phyloP scores from a whole-genome alignment of 495 filamentous ascomycete genomes.

The Sabuloglossum arenarium region DNA sequence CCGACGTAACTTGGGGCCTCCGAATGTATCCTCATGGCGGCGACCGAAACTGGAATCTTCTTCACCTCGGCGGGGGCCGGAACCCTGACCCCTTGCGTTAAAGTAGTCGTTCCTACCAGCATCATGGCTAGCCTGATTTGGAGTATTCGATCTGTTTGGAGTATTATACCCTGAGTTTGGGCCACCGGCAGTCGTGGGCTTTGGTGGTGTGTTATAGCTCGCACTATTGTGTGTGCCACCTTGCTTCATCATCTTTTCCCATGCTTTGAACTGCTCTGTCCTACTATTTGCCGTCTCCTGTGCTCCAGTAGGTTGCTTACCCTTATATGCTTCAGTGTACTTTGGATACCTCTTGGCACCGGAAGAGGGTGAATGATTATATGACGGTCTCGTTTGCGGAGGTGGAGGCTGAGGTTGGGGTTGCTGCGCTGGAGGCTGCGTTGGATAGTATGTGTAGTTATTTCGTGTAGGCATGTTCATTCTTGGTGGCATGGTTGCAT shows the following conservation, averaged over 20 bases:
- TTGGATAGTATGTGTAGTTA: conserved; percentile 3
- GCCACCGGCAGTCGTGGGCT: neutral
- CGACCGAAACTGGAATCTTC: conserved; percentile 12
- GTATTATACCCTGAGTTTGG: neutral
- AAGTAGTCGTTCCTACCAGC: neutral
- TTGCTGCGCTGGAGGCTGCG: conserved; percentile 18
- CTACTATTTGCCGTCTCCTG: neutral
- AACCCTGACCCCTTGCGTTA: neutral
- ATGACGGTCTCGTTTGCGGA: conserved; percentile 11
- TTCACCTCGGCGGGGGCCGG: conserved; percentile 14
- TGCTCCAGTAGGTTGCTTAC: neutral
- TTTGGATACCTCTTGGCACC: conserved; percentile 20
- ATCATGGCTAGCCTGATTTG: neutral
- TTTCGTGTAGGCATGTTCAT: conserved; percentile 12
- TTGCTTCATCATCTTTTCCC: neutral
- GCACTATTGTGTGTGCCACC: neutral
- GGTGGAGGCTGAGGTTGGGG: conserved; percentile 15
- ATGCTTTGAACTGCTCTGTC: neutral
- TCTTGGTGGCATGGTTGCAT: conserved; percentile 7
- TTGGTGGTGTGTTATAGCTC: neutral
- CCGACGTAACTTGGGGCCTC: conserved; percentile 15
- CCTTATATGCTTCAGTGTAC: neutral
- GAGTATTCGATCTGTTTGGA: neutral
- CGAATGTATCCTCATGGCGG: neutral
- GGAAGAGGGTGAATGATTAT: conserved; percentile 24